phyloP scores from a whole-genome alignment of 805 yeast species.

The Wickerhamomyces alni region DNA sequence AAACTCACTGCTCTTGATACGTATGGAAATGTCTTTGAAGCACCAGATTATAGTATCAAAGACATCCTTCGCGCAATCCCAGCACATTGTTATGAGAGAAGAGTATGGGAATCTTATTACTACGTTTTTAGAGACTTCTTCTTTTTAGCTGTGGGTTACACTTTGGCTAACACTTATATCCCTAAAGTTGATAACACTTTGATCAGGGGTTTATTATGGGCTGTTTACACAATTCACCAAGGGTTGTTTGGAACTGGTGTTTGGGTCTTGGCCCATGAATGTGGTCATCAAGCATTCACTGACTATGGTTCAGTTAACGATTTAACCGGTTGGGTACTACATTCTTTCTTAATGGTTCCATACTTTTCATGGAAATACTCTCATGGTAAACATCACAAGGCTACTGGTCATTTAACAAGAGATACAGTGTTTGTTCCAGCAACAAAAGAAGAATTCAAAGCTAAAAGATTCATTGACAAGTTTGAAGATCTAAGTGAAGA shows the following conservation, averaged over 20 bases:
- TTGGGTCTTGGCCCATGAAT: constrained; percentile 60
- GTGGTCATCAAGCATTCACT: constrained; percentile 62
- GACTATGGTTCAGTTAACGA: constrained; percentile 49
- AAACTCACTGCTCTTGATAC: constrained; percentile 1
- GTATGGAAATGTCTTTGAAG: constrained; percentile 46
- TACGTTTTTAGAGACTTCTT: constrained; percentile 50
- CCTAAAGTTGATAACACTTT: constrained; percentile 32
- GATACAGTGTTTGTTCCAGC: constrained; percentile 58
- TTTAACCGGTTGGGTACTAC: constrained; percentile 54
- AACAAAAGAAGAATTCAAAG: constrained; percentile 41
- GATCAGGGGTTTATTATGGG: constrained; percentile 37
- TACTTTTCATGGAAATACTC: constrained; percentile 59
- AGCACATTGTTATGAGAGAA: constrained; percentile 53
- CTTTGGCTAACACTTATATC: constrained; percentile 35
- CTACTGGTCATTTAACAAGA: constrained; percentile 53
- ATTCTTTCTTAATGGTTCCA: constrained; percentile 51
- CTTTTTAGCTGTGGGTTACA: constrained; percentile 38
- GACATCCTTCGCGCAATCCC: constrained; percentile 55
- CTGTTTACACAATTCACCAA: constrained; percentile 30
- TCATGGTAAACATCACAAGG: constrained; percentile 58
- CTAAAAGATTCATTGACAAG: constrained; percentile 27
- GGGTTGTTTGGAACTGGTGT: constrained; percentile 52
- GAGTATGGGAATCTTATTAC: constrained; percentile 39
- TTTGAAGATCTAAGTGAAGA: constrained; percentile 44
- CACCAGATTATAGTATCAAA: constrained; percentile 57